These are phyloP conservation scores for Metschnikowia proteae DNA, from an alignment of 805 yeast genomes.

Conservation along the genomic window DNA sequence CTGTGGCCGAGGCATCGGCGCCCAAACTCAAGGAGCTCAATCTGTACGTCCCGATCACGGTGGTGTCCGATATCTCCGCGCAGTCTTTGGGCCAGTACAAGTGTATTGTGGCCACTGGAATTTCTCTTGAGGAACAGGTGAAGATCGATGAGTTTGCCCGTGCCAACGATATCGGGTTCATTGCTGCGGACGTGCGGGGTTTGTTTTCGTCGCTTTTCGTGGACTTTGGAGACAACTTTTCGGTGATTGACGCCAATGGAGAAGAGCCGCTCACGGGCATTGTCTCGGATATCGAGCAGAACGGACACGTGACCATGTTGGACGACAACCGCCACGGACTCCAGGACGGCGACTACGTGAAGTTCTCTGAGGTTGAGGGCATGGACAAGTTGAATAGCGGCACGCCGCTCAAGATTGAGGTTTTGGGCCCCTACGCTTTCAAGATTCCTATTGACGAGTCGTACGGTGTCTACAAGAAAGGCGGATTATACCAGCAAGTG, in stretches of 20 bases:
- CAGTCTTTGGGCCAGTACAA: slow-evolving; percentile 57
- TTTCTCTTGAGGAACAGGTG: slow-evolving; percentile 68
- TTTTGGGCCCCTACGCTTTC: slow-evolving; percentile 93
- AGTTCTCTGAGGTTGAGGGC: slow-evolving; percentile 83
- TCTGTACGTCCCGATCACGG: slow-evolving; percentile 81
- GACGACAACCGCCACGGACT: slow-evolving; percentile 92
- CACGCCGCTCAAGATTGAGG: slow-evolving; percentile 68
- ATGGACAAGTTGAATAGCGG: slow-evolving; percentile 72
- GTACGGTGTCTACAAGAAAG: slow-evolving; percentile 65
- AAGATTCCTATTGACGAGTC: slow-evolving; percentile 55
- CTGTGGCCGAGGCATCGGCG: slow-evolving; percentile 71
- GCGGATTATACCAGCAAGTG: slow-evolving; percentile 91
- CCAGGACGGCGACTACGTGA: slow-evolving; percentile 87
- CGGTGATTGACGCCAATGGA: slow-evolving; percentile 81
- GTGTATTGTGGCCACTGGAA: slow-evolving; percentile 81
- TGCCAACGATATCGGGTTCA: slow-evolving; percentile 66
- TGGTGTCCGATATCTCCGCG: slow-evolving; percentile 53
- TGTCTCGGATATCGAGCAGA: slow-evolving; percentile 79
- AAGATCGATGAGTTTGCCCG: slow-evolving; percentile 75
- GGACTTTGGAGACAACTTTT: slow-evolving; percentile 81
- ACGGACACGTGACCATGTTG: slow-evolving; percentile 90
- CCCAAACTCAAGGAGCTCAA: slow-evolving; percentile 76
- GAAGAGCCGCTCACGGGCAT: slow-evolving; percentile 89
- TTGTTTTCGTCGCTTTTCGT: slow-evolving; percentile 85
- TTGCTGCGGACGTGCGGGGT: slow-evolving; percentile 80